A percentile compares a stretch with the other conserved stretches of the same genome.
Conservation (phyloP, 1,139 yeast genomes). For the Pneumocystis canis region DNA sequence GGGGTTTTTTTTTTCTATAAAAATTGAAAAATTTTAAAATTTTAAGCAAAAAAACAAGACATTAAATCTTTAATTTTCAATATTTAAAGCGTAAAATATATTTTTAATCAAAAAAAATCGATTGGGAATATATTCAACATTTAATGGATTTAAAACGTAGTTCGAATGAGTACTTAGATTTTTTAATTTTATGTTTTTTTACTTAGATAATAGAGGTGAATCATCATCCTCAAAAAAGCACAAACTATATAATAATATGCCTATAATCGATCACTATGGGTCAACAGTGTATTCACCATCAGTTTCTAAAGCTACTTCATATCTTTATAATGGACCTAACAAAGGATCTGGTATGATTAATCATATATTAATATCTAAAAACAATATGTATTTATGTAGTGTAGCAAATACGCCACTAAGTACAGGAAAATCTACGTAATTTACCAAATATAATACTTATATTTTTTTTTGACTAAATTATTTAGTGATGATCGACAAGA, state of each 20-base stretch:
- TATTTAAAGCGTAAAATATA: too few species aligned
- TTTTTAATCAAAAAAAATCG: neutral
- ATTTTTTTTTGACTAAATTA: neutral
- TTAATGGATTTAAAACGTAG: neutral
- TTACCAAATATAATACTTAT: neutral
- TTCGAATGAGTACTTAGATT: neutral
- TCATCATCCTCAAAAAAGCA: neutral
- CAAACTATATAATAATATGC: neutral
- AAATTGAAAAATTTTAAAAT: too few species aligned
- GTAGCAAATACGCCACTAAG: neutral
- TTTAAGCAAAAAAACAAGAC: too few species aligned
- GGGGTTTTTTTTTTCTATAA: too few species aligned
- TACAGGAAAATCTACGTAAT: neutral
- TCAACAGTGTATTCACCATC: neutral
- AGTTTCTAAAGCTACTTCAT: neutral
- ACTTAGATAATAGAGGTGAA: neutral
- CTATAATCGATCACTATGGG: neutral
- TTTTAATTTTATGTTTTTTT: neutral
- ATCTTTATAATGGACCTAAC: neutral
- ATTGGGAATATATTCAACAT: neutral
- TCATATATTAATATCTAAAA: neutral
- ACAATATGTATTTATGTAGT: neutral
- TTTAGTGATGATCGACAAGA: conserved; percentile 4
- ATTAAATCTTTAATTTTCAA: too few species aligned
- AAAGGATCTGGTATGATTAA: neutral